Percentiles rank a stretch among this genome's conserved stretches.
phyloP scores from a whole-genome alignment of 306 rosid species.

The Clitoria ternatea region DNA sequence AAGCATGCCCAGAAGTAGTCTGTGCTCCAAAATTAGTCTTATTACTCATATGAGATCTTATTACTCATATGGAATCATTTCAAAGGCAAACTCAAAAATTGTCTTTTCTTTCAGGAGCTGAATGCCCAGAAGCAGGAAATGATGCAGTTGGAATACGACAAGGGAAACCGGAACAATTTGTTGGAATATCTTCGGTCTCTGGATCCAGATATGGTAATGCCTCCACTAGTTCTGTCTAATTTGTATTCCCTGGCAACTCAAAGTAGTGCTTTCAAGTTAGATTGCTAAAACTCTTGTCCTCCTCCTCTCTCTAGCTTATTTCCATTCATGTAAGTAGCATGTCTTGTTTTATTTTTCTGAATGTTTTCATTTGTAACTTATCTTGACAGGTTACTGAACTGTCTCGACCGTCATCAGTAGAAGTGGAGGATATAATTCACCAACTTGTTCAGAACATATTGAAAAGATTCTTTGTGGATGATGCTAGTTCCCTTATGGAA shows the following conservation, averaged over 20 bases:
- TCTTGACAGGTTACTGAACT: slow-evolving; percentile 71
- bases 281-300: not conserved
- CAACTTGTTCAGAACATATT: slow-evolving; percentile 75
- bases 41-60: slow-evolving; percentile 7
- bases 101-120: slow-evolving; percentile 62
- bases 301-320: not conserved
- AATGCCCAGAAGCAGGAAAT: slow-evolving; percentile 60
- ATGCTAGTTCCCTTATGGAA: slow-evolving; percentile 37
- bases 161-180: slow-evolving; percentile 65
- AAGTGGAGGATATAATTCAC: slow-evolving; percentile 86
- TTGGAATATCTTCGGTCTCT: slow-evolving; percentile 82
- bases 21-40: not conserved
- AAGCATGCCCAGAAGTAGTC: not conserved
- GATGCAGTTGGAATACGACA: slow-evolving; percentile 53
- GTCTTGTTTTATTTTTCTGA: not conserved
- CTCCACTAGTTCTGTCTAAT: not conserved
- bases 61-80: slow-evolving; percentile 6
- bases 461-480: slow-evolving; percentile 54
- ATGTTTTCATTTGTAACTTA: slow-evolving; percentile 11
- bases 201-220: slow-evolving; percentile 82
- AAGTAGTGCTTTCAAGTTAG: not conserved
- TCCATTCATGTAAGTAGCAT: not conserved
- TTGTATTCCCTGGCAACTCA: slow-evolving; percentile 4
- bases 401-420: slow-evolving; percentile 73
- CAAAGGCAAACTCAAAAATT: slow-evolving; percentile 16